phyloP scores from a whole-genome alignment of 1,139 yeast species.

The Pichia sp. region DNA sequence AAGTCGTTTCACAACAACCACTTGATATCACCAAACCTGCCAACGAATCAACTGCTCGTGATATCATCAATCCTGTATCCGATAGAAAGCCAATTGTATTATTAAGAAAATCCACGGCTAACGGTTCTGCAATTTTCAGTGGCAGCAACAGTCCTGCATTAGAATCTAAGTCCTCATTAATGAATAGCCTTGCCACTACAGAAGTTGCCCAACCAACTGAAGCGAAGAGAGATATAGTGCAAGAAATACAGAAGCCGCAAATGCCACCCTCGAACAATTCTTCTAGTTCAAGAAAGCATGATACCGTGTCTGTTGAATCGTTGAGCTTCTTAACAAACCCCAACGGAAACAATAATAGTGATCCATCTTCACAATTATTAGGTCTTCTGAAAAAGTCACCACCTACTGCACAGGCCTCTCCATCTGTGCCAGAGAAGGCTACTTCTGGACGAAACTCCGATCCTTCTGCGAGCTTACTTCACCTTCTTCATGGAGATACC shows the following conservation, averaged over 20 bases:
- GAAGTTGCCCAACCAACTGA: neutral
- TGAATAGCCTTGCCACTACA: neutral
- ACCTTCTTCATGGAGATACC: too few relatives aligned
- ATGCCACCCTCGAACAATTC: too few relatives aligned
- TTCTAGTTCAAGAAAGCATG: conserved; percentile 1
- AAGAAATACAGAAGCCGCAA: neutral
- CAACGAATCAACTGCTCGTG: conserved; percentile 9
- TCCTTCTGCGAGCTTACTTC: too few relatives aligned
- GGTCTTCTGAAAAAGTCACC: conserved; percentile 5
- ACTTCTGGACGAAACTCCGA: neutral
- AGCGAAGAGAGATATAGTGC: neutral
- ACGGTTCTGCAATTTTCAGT: neutral
- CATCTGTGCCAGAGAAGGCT: neutral
- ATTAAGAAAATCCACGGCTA: conserved; percentile 13
- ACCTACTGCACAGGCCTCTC: neutral
- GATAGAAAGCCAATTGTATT: conserved; percentile 14
- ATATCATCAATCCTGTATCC: conserved; percentile 5
- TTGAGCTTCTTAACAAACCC: conserved; percentile 11
- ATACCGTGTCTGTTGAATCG: conserved; percentile 4
- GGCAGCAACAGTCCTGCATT: neutral
- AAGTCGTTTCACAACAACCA: neutral
- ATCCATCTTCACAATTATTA: conserved; percentile 11
- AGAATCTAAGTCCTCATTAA: neutral
- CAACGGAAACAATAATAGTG: conserved; percentile 6
- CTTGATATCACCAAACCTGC: conserved; percentile 19